Evolutionary conservation across 306 rosid species (phyloP).

Genomic region (Ammopiptanthus mongolicus): DNA sequence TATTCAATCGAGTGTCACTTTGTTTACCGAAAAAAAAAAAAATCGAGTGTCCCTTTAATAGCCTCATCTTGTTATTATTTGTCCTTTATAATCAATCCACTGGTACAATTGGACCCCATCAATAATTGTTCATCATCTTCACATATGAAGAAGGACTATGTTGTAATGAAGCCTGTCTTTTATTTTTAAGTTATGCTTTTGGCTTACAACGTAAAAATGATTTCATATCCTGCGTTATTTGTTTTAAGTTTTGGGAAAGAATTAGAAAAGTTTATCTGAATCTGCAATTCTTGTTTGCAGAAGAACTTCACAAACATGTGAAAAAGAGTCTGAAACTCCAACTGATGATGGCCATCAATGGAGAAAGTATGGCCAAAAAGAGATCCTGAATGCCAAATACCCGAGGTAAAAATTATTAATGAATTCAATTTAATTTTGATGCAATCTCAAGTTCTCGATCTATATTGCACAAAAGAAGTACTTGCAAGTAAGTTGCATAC

Average conservation of each 20-base stretch:
- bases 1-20: not conserved
- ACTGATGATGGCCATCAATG: conserved; percentile 59
- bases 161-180: not conserved
- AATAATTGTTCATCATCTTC: conserved; percentile 16
- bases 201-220: not conserved
- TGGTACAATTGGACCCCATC: conserved; percentile 25
- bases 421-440: no score
- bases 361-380: conserved; percentile 81
- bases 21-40: no score
- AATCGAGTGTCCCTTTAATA: not conserved
- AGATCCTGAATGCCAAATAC: conserved; percentile 27
- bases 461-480: no score
- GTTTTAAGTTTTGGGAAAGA: not conserved
- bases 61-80: not conserved
- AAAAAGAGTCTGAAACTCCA: conserved; percentile 29
- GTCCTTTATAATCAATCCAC: not conserved
- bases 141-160: not conserved
- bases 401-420: conserved; percentile 37
- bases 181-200: not conserved
- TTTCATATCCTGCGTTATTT: not conserved
- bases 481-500: no score
- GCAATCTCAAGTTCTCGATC: no score
- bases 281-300: conserved; percentile 31
- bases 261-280: not conserved
- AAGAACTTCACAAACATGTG: conserved; percentile 36